phyloP scores from a whole-genome alignment of 495 filamentous ascomycete genomes.

The Neurospora sp. region DNA sequence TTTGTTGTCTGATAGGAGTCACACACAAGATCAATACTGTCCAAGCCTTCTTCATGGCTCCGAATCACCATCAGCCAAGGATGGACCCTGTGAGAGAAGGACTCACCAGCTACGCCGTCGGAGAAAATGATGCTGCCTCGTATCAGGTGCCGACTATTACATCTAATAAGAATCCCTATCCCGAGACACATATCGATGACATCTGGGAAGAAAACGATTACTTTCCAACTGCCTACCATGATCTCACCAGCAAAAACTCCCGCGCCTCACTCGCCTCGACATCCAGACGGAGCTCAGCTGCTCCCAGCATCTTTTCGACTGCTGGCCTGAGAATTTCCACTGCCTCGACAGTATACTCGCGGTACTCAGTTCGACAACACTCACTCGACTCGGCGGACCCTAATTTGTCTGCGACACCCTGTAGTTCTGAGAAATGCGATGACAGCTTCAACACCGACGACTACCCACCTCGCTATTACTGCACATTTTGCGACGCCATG shows the following conservation, averaged over 20 bases:
- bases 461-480: constrained; percentile 5
- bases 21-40: not conserved
- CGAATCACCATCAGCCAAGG: not conserved
- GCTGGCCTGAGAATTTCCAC: constrained; percentile 1
- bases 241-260: constrained; percentile 1
- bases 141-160: not conserved
- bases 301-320: constrained; percentile 17
- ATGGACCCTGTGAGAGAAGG: not conserved
- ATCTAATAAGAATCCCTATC: not conserved
- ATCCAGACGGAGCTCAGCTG: constrained; percentile 9
- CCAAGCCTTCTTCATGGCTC: not conserved
- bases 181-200: not conserved
- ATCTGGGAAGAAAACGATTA: not conserved
- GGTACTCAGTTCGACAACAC: constrained; percentile 11
- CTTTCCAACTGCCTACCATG: not conserved
- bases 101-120: not conserved
- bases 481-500: constrained; percentile 16
- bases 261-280: constrained; percentile 11
- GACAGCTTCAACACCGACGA: constrained; percentile 1
- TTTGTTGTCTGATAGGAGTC: not conserved
- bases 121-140: not conserved
- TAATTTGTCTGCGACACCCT: constrained; percentile 6
- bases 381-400: constrained; percentile 13
- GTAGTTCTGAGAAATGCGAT: constrained; percentile 6
- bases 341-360: constrained; percentile 4